Conservation (phyloP, 805 yeast species). For the Limtongia smithiae region DNA sequence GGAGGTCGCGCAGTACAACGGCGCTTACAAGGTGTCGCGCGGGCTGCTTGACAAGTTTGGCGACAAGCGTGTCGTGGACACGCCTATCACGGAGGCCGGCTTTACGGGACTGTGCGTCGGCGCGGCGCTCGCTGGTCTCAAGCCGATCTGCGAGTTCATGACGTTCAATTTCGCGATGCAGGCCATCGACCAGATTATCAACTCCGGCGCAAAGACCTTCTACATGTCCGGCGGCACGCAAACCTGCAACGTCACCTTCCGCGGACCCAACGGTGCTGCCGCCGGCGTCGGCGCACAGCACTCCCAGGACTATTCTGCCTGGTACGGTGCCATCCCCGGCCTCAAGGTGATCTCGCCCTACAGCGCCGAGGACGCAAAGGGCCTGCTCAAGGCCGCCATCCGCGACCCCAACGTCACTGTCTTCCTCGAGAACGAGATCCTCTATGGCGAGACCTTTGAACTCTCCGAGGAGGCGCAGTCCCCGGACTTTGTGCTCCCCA, state of each 20-base stretch:
- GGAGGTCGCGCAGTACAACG: conserved; percentile 98
- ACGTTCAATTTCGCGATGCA: conserved; percentile 99
- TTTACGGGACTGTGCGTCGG: conserved; percentile 94
- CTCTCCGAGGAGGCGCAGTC: conserved; percentile 84
- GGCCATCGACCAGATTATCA: conserved; percentile 96
- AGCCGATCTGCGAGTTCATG: conserved; percentile 98
- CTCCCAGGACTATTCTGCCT: conserved; percentile 94
- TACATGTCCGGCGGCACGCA: conserved; percentile 99
- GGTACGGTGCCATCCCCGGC: conserved; percentile 99
- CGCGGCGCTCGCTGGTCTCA: conserved; percentile 92
- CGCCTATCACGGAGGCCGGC: conserved; percentile 99
- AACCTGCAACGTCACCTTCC: conserved; percentile 93
- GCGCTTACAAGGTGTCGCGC: conserved; percentile 96
- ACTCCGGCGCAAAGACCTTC: conserved; percentile 97
- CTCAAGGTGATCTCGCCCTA: conserved; percentile 94
- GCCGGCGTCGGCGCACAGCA: conserved; percentile 99
- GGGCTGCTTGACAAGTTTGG: conserved; percentile 95
- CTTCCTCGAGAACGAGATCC: conserved; percentile 90
- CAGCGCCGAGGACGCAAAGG: conserved; percentile 93
- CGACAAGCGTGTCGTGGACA: conserved; percentile 86
- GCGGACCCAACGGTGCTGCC: conserved; percentile 99
- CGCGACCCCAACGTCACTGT: conserved; percentile 99
- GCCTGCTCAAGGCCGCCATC: conserved; percentile 90
- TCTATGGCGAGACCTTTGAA: conserved; percentile 88
- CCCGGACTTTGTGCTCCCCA: conserved; percentile 85